Evolutionary conservation across 75 land plant genomes (phyloP), one percentile per base, ranked within the genome.

Genomic region (Larix kaempferi): DNA sequence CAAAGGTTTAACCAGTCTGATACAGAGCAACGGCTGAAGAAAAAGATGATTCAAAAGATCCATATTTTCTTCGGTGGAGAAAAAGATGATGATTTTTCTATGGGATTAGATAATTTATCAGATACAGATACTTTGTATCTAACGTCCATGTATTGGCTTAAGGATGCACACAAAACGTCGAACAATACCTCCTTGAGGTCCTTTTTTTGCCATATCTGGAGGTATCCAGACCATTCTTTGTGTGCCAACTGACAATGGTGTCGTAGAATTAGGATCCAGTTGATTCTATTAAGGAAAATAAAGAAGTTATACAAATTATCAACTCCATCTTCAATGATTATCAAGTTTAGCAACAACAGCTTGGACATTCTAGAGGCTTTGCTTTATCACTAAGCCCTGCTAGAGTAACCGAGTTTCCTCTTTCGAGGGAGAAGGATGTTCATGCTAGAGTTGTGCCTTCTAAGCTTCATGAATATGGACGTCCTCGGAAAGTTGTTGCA

Each of bases 211-310:
- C 0, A 85, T 82, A 79, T 86, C 87, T 56, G 87, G 87, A 23
- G 86, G 88, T 3, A 79, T 91, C 39, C 80, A 78, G 79, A 95
- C 98, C 21, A 78, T 92, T 25, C 87, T 92, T 22, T 79, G 92
- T 71, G 78, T 95, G 5, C 93, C 98, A 2, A 86, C 88, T 44
- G 87, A 85, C 57, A 76, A 60, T 56, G 98, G 98, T 2, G 93
- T 95, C 27, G n/a, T 95, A 26, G 98, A 95, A 63, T 82, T 95
- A 62, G 98, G 98, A 12, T 95, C n/a, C 98, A 2, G 82, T 92
- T 56, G 85, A 84, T 27, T 78, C 77, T 3, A 66, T 91, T 4
- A 77, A 80, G 23, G 90, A 88, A 76, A 81, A 74, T 60, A 13
- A 65, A 19, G 86, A 85, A 33, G n/a, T 80, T 4, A 6, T 86